These are phyloP conservation scores for Pseudocercospora vitis DNA, from an alignment of 2,329 filamentous ascomycete species.

Conservation along the genomic window DNA sequence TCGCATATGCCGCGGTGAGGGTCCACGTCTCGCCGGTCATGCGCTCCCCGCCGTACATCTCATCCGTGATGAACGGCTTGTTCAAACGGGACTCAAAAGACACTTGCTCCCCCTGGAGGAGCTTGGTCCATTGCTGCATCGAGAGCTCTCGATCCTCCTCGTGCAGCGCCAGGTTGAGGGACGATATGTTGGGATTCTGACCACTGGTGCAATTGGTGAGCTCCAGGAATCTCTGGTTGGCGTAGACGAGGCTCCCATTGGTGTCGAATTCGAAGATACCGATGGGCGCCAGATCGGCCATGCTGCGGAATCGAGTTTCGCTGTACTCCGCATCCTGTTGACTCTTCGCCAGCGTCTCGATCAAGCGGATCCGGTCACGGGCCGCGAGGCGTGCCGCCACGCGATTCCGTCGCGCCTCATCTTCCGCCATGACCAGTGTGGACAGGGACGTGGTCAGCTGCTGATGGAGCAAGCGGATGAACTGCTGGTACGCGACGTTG, in stretches of 20 bases:
- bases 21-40: conserved; percentile 17
- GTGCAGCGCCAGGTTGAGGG: conserved; percentile 20
- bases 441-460: conserved; percentile 29
- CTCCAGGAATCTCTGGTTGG: conserved; percentile 41
- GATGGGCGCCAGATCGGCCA: conserved; percentile 41
- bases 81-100: conserved; percentile 34
- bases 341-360: conserved; percentile 23
- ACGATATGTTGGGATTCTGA: neutral
- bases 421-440: conserved; percentile 32
- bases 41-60: conserved; percentile 14
- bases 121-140: conserved; percentile 18
- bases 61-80: conserved; percentile 15
- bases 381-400: conserved; percentile 8
- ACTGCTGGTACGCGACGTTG: conserved; percentile 36
- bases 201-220: conserved; percentile 27
- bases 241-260: conserved; percentile 38
- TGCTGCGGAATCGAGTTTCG: conserved; percentile 39
- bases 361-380: conserved; percentile 11
- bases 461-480: conserved; percentile 36
- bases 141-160: conserved; percentile 17
- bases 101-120: conserved; percentile 17
- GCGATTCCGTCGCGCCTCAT: conserved; percentile 13
- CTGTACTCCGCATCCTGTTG: conserved; percentile 28
- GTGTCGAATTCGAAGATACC: conserved; percentile 41
- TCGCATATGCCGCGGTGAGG: conserved; percentile 13